These are phyloP conservation scores for Scedosporium minutisporum DNA, from an alignment of 2,329 filamentous ascomycete species.

Conservation along the genomic window DNA sequence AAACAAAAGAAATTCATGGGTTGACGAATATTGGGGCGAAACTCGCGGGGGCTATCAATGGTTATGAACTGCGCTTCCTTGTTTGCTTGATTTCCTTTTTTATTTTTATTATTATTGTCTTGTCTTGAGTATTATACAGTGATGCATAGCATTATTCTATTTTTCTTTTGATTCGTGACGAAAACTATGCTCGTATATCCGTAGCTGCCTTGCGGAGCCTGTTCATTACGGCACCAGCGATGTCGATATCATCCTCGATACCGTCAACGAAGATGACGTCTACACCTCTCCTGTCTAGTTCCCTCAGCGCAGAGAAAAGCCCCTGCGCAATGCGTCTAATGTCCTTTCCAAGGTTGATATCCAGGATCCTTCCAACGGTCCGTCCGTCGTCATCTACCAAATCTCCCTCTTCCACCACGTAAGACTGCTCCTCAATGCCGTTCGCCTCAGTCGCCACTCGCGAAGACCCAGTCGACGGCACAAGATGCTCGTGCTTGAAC, in stretches of 20 bases:
- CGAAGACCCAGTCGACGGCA: slow-evolving; percentile 18
- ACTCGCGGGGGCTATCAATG: background rate
- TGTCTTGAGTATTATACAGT: background rate
- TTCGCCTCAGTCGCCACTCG: slow-evolving; percentile 14
- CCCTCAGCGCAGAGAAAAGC: slow-evolving; percentile 77
- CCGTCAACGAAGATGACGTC: slow-evolving; percentile 88
- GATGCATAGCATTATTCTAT: slow-evolving; percentile 3
- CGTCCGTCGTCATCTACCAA: slow-evolving; percentile 23
- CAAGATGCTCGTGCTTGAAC: slow-evolving; percentile 14
- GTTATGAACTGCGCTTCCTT: slow-evolving; percentile 2
- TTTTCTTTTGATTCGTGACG: slow-evolving; percentile 19
- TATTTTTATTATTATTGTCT: background rate
- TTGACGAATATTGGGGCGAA: background rate
- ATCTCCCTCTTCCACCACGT: slow-evolving; percentile 30
- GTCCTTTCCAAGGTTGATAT: slow-evolving; percentile 63
- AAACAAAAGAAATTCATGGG: background rate
- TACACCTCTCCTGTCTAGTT: slow-evolving; percentile 70
- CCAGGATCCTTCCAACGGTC: slow-evolving; percentile 41
- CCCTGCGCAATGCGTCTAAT: slow-evolving; percentile 71
- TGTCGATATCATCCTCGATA: slow-evolving; percentile 67
- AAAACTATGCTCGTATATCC: slow-evolving; percentile 39
- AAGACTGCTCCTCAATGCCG: slow-evolving; percentile 17
- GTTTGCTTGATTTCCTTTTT: background rate
- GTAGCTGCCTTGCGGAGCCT: slow-evolving; percentile 68
- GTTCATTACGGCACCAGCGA: slow-evolving; percentile 83